Evolutionary conservation across 2,329 filamentous ascomycete genomes (phyloP).

Genomic region (Monilinia fructigena): DNA sequence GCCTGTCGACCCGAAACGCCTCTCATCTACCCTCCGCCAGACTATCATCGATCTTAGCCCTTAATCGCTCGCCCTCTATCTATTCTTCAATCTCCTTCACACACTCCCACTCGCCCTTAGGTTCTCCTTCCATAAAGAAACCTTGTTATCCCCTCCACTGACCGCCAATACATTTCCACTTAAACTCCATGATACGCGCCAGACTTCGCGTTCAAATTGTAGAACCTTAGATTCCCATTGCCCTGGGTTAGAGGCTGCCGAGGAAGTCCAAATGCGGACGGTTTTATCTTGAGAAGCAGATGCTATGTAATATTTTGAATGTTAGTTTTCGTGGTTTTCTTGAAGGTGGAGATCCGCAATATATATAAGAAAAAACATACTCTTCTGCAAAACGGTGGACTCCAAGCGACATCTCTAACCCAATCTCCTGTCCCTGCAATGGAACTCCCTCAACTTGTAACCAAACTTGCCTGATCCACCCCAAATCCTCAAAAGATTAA

Average conservation of each 20-base stretch:
- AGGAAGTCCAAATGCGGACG: conserved; percentile 92
- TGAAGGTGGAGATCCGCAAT: neutral
- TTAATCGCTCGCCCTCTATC: neutral
- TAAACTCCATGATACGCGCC: conserved; percentile 97
- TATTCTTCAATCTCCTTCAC: conserved; percentile 96
- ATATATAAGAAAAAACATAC: conserved; percentile 3
- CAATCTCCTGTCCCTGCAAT: conserved; percentile 86
- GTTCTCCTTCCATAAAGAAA: conserved; percentile 98
- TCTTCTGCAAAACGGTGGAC: conserved; percentile 84
- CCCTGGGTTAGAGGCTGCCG: conserved; percentile 56
- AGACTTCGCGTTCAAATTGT: conserved; percentile 83
- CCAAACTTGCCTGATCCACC: conserved; percentile 60
- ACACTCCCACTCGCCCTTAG: conserved; percentile 95
- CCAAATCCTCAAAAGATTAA: conserved; percentile 91
- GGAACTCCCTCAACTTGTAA: conserved; percentile 62
- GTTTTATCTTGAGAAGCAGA: conserved; percentile 96
- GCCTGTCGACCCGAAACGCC: conserved; percentile 14
- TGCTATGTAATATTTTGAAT: conserved; percentile 76
- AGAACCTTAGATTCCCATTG: conserved; percentile 86
- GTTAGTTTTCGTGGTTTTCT: neutral
- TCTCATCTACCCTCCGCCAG: neutral
- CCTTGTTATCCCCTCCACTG: conserved; percentile 92
- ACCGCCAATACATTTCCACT: conserved; percentile 96
- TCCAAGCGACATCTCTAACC: conserved; percentile 98
- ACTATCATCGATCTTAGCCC: neutral